These are phyloP conservation scores for Cymbopogon citratus DNA, from an alignment of 176 grass and related monocot genomes.

Conservation along the genomic window DNA sequence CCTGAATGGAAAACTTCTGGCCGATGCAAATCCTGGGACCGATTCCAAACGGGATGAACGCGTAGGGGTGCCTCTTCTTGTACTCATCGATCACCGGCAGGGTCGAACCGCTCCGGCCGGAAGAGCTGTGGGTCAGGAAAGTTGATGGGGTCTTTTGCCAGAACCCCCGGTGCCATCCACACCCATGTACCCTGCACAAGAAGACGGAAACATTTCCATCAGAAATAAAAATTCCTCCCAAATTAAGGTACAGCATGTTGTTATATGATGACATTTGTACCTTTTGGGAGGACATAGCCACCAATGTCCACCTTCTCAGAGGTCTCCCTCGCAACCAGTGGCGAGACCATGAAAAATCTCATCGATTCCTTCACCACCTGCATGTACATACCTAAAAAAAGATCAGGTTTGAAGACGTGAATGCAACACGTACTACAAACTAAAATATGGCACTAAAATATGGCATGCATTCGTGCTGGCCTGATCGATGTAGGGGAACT, in stretches of 20 bases:
- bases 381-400: no score
- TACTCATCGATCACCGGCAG: constrained; percentile 34
- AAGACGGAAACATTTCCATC: no score
- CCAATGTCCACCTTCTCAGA: constrained; percentile 42
- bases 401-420: no score
- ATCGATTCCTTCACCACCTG: constrained; percentile 65
- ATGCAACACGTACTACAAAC: no score
- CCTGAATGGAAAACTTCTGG: constrained; percentile 46
- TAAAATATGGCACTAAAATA: no score
- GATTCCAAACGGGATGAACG: constrained; percentile 63
- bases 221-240: no score
- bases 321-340: constrained; percentile 49
- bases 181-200: no score
- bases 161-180: no score
- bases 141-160: background rate
- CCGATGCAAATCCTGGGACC: constrained; percentile 55
- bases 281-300: constrained; percentile 44
- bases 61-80: constrained; percentile 49
- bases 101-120: constrained; percentile 52
- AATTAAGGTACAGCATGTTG: no score
- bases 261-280: no score
- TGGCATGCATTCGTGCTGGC: no score
- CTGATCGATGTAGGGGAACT: constrained; percentile 58
- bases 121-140: constrained; percentile 46
- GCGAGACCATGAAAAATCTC: constrained; percentile 47